These are phyloP conservation scores for Scolecobasidium constrictum DNA, from an alignment of 2,329 filamentous ascomycete genomes.

Conservation along the genomic window DNA sequence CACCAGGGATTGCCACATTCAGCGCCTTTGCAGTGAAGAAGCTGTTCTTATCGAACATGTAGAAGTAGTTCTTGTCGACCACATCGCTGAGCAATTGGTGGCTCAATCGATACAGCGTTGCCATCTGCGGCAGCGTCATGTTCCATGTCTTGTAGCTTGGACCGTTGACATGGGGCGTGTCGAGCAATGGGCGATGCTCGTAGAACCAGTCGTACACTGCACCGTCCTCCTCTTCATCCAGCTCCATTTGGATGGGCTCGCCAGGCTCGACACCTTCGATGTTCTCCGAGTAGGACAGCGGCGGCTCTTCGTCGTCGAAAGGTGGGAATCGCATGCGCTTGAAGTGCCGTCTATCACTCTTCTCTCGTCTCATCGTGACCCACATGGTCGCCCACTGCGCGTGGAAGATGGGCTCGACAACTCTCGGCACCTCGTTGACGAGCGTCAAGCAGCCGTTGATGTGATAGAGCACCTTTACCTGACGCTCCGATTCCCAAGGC, in stretches of 20 bases:
- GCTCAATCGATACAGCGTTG: slow-evolving; percentile 83
- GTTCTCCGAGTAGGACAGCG: slow-evolving; percentile 95
- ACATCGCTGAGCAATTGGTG: slow-evolving; percentile 83
- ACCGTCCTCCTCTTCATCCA: slow-evolving; percentile 85
- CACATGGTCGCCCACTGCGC: slow-evolving; percentile 99
- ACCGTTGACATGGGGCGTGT: slow-evolving; percentile 89
- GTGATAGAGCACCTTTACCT: slow-evolving; percentile 97
- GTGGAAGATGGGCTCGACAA: slow-evolving; percentile 96
- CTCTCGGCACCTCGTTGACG: slow-evolving; percentile 91
- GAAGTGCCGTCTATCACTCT: slow-evolving; percentile 90
- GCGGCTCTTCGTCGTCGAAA: slow-evolving; percentile 96
- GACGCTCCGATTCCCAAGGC: slow-evolving; percentile 94
- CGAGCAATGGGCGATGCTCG: slow-evolving; percentile 79
- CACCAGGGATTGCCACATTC: slow-evolving; percentile 95
- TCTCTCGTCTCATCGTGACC: slow-evolving; percentile 96
- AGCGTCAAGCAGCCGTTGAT: slow-evolving; percentile 95
- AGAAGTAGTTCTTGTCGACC: slow-evolving; percentile 93
- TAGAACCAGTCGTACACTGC: slow-evolving; percentile 97
- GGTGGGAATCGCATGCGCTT: slow-evolving; percentile 98
- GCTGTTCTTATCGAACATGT: slow-evolving; percentile 91
- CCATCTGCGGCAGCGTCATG: slow-evolving; percentile 86
- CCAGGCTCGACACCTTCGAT: slow-evolving; percentile 96
- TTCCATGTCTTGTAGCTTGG: slow-evolving; percentile 98
- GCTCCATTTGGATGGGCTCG: slow-evolving; percentile 96
- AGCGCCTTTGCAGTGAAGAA: slow-evolving; percentile 94